Conservation (phyloP, 1,284 basidiomycete genomes). For the Microbotryum scabiosae region DNA sequence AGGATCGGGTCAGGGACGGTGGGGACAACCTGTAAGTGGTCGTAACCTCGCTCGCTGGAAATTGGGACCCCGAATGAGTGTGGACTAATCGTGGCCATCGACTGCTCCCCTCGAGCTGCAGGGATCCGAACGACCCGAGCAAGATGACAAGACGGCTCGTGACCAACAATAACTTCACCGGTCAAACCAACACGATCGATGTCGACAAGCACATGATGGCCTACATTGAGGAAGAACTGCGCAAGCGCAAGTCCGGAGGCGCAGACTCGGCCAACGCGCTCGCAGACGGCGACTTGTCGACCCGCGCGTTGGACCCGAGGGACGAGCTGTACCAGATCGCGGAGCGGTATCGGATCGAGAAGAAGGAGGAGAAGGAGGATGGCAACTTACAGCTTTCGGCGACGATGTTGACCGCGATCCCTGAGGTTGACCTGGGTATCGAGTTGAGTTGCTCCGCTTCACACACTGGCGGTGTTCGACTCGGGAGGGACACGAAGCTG, state of each 20-base stretch:
- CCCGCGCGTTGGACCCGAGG: slow-evolving; percentile 53
- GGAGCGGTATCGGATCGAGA: slow-evolving; percentile 50
- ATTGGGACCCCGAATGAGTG: too few relatives aligned
- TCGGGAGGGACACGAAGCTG: neutral
- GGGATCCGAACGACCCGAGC: slow-evolving; percentile 52
- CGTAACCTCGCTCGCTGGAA: neutral
- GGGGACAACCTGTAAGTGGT: slow-evolving; percentile 44
- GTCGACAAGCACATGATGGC: slow-evolving; percentile 99
- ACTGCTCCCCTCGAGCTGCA: neutral
- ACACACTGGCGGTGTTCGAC: too few relatives aligned
- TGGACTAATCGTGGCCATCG: neutral
- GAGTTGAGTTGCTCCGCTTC: slow-evolving; percentile 55
- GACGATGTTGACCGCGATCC: slow-evolving; percentile 87
- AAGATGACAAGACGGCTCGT: slow-evolving; percentile 50
- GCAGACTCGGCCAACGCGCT: slow-evolving; percentile 45
- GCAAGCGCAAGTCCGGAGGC: slow-evolving; percentile 51
- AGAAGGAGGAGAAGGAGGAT: slow-evolving; percentile 52
- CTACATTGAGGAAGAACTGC: slow-evolving; percentile 90
- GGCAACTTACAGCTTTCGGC: slow-evolving; percentile 86
- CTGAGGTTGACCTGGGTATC: slow-evolving; percentile 95
- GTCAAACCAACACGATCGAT: slow-evolving; percentile 89
- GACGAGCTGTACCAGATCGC: slow-evolving; percentile 74
- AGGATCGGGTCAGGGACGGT: slow-evolving; percentile 19
- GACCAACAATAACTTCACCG: slow-evolving; percentile 85
- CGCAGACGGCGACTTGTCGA: slow-evolving; percentile 38